A percentile compares a stretch with the other conserved stretches of the same genome.
Evolutionary conservation across 129 eudicot genomes (phyloP).

Genomic region (Scalesia atractyloides): DNA sequence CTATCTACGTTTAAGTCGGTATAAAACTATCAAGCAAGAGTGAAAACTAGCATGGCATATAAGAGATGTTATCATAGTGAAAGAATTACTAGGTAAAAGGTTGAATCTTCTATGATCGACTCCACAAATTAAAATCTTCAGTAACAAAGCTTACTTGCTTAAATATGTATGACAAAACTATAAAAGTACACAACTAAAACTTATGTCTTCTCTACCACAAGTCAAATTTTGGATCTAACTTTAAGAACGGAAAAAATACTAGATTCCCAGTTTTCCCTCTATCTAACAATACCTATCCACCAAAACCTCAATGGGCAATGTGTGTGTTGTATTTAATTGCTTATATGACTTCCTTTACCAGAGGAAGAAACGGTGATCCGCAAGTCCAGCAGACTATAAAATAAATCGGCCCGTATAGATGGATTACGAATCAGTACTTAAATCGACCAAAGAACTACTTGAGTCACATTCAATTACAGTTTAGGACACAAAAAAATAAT

Average conservation of each 20-base stretch:
- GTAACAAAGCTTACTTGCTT: neutral
- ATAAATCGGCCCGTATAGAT: slow-evolving; percentile 4
- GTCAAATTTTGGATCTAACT: neutral
- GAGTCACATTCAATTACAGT: neutral
- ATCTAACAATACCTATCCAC: neutral
- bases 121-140: slow-evolving; percentile 1
- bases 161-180: neutral
- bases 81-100: neutral
- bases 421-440: neutral
- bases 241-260: neutral
- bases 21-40: slow-evolving; percentile 1
- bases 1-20: neutral
- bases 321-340: slow-evolving; percentile 6
- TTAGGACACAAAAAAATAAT: neutral
- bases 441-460: neutral
- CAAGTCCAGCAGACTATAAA: neutral
- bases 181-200: slow-evolving; percentile 3
- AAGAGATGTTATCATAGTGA: neutral
- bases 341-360: slow-evolving; percentile 10
- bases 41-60: neutral
- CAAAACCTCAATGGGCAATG: neutral
- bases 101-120: slow-evolving; percentile 10
- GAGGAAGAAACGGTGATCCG: neutral
- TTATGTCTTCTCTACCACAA: neutral
- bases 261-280: slow-evolving; percentile 5